Conservation (phyloP, 768 basidiomycete genomes). For the Mycena rosella region DNA sequence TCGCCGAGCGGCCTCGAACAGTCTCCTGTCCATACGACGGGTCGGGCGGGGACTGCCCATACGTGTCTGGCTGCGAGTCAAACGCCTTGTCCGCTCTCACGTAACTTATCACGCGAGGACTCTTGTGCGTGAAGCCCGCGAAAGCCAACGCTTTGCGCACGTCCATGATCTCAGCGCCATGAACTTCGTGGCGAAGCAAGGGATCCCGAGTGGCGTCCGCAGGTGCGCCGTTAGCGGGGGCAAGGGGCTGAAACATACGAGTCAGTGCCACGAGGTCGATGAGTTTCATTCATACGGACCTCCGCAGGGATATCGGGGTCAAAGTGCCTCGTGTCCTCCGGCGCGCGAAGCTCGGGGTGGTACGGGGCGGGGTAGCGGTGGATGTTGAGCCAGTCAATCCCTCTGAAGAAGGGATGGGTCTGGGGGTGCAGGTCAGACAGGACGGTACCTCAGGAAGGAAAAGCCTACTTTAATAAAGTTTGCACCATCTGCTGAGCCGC, state of each 20-base stretch:
- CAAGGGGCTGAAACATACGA: conserved; percentile 78
- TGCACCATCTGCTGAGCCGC: conserved; percentile 79
- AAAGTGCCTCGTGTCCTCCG: conserved; percentile 94
- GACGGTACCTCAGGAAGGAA: conserved; percentile 12
- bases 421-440: conserved; percentile 46
- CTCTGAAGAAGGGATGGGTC: conserved; percentile 92
- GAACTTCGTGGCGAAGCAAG: conserved; percentile 84
- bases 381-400: conserved; percentile 91
- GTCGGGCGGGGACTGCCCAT: conserved; percentile 49
- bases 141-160: conserved; percentile 94
- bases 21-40: conserved; percentile 52
- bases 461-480: conserved; percentile 84
- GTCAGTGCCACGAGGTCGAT: conserved; percentile 44
- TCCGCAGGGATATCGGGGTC: conserved; percentile 94
- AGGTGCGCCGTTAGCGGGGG: conserved; percentile 88
- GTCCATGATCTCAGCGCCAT: conserved; percentile 89
- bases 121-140: conserved; percentile 92
- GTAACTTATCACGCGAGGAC: conserved; percentile 84
- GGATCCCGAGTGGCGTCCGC: conserved; percentile 92
- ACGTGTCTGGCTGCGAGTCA: conserved; percentile 66
- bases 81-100: conserved; percentile 81
- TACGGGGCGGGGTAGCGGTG: conserved; percentile 90
- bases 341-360: conserved; percentile 82
- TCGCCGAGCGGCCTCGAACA: conserved; percentile 73
- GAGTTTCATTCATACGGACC: conserved; percentile 63